These are phyloP conservation scores for Camellia granthamiana DNA, from an alignment of 148 eudicot genomes.

Conservation along the genomic window DNA sequence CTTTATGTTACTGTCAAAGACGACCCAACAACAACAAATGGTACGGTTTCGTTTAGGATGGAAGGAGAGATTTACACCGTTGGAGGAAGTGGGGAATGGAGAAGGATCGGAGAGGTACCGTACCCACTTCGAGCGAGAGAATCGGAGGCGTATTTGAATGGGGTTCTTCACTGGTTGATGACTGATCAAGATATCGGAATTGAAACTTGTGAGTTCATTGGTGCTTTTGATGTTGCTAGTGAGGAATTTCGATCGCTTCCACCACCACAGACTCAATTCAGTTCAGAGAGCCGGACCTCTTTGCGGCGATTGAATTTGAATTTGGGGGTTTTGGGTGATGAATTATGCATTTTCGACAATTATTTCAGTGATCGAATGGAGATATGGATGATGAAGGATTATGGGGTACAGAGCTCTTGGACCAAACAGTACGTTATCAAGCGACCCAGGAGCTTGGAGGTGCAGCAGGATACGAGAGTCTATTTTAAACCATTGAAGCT, in stretches of 20 bases:
- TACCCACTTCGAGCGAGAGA: background rate
- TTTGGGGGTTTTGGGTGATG: background rate
- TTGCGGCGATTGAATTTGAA: background rate
- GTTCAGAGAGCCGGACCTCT: background rate
- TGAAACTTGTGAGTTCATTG: background rate
- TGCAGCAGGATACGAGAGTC: background rate
- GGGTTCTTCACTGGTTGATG: background rate
- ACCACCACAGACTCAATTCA: background rate
- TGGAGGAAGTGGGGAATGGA: background rate
- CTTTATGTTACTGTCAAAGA: too few relatives aligned
- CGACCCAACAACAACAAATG: too few relatives aligned
- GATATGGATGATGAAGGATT: background rate
- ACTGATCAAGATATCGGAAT: background rate
- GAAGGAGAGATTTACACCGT: background rate
- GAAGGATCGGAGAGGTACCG: background rate
- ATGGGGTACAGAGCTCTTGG: background rate
- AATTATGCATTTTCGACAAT: background rate
- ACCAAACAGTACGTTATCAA: background rate
- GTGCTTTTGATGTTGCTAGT: background rate
- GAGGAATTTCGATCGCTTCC: background rate
- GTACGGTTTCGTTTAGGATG: too few relatives aligned
- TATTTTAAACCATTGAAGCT: background rate
- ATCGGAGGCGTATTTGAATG: background rate
- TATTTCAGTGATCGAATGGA: background rate
- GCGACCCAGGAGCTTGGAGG: background rate